These are phyloP conservation scores for Mycena epipterygia DNA, from an alignment of 768 basidiomycete species.

Conservation along the genomic window DNA sequence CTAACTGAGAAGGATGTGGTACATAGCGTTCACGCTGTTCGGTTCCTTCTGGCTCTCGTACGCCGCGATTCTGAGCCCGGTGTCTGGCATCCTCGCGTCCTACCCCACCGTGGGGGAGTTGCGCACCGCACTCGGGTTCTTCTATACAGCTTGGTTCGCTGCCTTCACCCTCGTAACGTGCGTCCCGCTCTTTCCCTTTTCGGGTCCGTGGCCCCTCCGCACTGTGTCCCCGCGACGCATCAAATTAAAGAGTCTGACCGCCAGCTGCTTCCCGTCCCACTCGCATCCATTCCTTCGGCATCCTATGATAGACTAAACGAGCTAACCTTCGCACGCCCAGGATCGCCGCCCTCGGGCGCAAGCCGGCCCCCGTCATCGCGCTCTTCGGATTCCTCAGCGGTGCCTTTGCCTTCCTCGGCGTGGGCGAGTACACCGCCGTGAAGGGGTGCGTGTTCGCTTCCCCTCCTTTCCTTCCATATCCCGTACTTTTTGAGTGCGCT, in stretches of 20 bases:
- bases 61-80: constrained; percentile 78
- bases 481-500: constrained; percentile 15
- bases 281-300: constrained; percentile 26
- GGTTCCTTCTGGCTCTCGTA: constrained; percentile 93
- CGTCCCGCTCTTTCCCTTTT: constrained; percentile 37
- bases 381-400: constrained; percentile 39
- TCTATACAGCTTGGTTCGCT: constrained; percentile 78
- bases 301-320: constrained; percentile 24
- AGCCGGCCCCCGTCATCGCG: constrained; percentile 38
- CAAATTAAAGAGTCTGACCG: constrained; percentile 13
- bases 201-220: constrained; percentile 16
- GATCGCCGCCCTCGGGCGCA: constrained; percentile 37
- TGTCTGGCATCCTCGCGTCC: constrained; percentile 69
- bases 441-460: constrained; percentile 32
- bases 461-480: constrained; percentile 15
- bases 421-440: constrained; percentile 38
- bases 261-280: constrained; percentile 24
- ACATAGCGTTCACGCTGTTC: constrained; percentile 80
- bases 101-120: constrained; percentile 61
- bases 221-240: constrained; percentile 21
- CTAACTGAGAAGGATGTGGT: constrained; percentile 14
- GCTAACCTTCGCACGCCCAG: constrained; percentile 23
- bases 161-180: constrained; percentile 79
- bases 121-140: constrained; percentile 74
- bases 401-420: constrained; percentile 35